Conservation (phyloP, 2,329 filamentous ascomycete species). For the Colletotrichum plurivorum region DNA sequence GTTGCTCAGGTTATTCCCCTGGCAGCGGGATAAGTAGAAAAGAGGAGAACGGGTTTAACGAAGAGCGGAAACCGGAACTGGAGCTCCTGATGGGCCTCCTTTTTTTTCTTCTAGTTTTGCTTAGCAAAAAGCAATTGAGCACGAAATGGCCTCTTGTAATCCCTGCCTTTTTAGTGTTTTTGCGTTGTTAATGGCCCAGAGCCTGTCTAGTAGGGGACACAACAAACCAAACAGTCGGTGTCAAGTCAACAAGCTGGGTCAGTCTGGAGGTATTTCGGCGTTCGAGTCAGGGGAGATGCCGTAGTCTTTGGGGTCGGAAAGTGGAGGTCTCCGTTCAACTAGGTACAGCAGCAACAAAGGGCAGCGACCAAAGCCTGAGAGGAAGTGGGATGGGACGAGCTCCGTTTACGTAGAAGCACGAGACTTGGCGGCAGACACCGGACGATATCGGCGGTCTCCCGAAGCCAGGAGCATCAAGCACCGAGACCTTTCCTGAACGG, state of each 20-base stretch:
- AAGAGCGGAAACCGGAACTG: slow-evolving; percentile 24
- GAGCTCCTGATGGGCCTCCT: slow-evolving; percentile 8
- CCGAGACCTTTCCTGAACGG: slow-evolving; percentile 10
- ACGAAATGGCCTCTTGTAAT: slow-evolving; percentile 15
- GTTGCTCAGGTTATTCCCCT: slow-evolving; percentile 32
- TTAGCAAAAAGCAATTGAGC: slow-evolving; percentile 25
- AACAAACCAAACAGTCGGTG: background rate
- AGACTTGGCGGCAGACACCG: slow-evolving; percentile 27
- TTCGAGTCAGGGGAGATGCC: slow-evolving; percentile 27
- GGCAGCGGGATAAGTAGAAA: slow-evolving; percentile 7
- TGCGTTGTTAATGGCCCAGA: no score
- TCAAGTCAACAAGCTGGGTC: background rate
- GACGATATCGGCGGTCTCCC: slow-evolving; percentile 35
- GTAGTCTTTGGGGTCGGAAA: slow-evolving; percentile 19
- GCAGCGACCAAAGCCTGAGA: background rate
- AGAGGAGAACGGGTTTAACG: slow-evolving; percentile 21
- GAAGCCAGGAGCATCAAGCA: background rate
- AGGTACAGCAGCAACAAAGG: slow-evolving; percentile 3
- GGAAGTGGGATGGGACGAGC: slow-evolving; percentile 11
- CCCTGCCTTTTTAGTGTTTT: slow-evolving; percentile 15
- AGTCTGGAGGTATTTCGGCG: slow-evolving; percentile 35
- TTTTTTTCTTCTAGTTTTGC: background rate
- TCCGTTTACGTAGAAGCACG: background rate
- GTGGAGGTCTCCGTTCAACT: slow-evolving; percentile 29
- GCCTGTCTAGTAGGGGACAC: background rate